Conservation (phyloP, 768 basidiomycete genomes). For the Multifurca ochricompacta region DNA sequence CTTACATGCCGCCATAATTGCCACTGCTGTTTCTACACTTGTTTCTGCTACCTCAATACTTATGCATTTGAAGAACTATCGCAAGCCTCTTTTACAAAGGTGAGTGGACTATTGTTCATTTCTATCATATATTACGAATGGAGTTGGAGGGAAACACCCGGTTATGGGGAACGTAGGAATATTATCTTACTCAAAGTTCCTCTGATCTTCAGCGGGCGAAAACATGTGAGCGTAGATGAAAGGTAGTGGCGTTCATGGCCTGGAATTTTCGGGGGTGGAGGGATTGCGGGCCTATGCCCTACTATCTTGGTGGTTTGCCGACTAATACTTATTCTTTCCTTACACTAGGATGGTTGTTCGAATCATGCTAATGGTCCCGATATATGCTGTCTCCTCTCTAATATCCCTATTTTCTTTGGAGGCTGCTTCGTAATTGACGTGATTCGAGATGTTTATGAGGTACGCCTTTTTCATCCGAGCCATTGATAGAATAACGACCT, state of each 20-base stretch:
- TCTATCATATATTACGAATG: not conserved
- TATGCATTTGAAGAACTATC: conserved; percentile 79
- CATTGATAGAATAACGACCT: not conserved
- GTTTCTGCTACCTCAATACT: conserved; percentile 70
- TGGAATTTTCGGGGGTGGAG: too few relatives aligned
- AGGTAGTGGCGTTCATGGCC: too few relatives aligned
- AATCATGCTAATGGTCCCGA: conserved; percentile 95
- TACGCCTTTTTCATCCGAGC: conserved; percentile 28
- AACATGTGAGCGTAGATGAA: too few relatives aligned
- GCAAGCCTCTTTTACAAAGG: conserved; percentile 77
- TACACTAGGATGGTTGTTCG: conserved; percentile 73
- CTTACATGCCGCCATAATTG: conserved; percentile 53
- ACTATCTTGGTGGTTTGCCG: not conserved
- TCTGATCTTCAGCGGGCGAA: too few relatives aligned
- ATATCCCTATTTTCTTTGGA: conserved; percentile 92
- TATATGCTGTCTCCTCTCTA: conserved; percentile 86
- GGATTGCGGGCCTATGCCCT: not conserved
- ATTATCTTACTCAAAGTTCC: not conserved
- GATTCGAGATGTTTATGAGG: conserved; percentile 94
- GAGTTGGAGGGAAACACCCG: not conserved
- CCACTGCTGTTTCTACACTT: conserved; percentile 59
- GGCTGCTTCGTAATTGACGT: conserved; percentile 93
- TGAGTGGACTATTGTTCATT: conserved; percentile 27
- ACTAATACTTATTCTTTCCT: conserved; percentile 3
- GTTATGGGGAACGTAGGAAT: not conserved